Base-by-base conservation (phyloP, 2,329 filamentous ascomycete species). In the Waltergamsia citrina region DNA sequence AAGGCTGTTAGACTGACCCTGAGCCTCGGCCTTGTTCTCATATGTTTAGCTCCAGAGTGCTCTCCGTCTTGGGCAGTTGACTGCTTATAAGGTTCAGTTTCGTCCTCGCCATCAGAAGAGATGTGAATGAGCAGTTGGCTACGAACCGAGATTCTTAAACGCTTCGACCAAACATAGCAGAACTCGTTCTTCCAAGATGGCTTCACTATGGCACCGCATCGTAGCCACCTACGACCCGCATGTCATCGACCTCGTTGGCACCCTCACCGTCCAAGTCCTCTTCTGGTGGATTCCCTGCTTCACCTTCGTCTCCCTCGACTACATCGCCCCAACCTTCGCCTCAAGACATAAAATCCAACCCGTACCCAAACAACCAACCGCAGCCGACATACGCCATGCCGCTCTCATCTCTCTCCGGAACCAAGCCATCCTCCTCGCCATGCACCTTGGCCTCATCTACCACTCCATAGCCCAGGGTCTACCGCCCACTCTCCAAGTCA, bases 321-420 rank as follows among this genome's bases (percentile, higher is more conserved):
- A 38, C 8, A 9, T 65, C 9, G 52, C 59, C n/a, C 70, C 71
- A 0, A 29, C 44, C 7, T 74, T 71, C 42, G 65, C 69, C 0
- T 52, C 53, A 7, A 56, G 54, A 5, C 69, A 74, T 54, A 74
- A 74, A 45, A 63, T 74, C 37, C 71, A 74, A 40, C 66, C 67
- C 0, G 56, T 62, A 0, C 60, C 62, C 2, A 65, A 63, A 32
- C 68, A 71, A 42, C 69, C 70, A 2, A 65, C 59, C 2, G 26
- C 46, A 2, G 41, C 44, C 3, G 65, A 73, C n/a, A 56, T 71
- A 17, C 25, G 45, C 3, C 54, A 62, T 41, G 70, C 69, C 36
- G 43, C 60, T 24, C 12, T 36, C 21, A 49, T 73, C 12, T 63
- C 69, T 4, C 38, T 62, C 3, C 59, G 59, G 35, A 74, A 74